These are phyloP conservation scores for Fragaria vesca DNA, from an alignment of 306 rosid genomes.

Conservation along the genomic window DNA sequence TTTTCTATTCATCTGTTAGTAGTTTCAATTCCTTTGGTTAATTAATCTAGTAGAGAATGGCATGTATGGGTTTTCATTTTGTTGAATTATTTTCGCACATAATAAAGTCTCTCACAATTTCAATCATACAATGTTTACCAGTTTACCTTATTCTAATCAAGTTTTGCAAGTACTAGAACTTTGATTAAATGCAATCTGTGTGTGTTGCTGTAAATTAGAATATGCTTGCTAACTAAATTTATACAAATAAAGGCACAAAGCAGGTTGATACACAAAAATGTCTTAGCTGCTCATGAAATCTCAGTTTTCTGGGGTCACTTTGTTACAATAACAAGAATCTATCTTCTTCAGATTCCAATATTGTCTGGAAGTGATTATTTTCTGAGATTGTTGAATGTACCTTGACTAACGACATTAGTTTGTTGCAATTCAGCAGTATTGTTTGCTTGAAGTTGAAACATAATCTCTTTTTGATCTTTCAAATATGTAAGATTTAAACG, in stretches of 20 bases:
- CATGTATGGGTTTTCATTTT: neutral
- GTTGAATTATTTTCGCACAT: neutral
- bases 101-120: neutral
- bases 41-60: neutral
- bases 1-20: conserved; percentile 9
- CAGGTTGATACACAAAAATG: neutral
- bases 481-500: conserved; percentile 13
- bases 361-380: conserved; percentile 14
- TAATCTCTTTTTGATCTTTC: conserved; percentile 15
- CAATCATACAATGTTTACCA: neutral
- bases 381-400: neutral
- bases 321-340: neutral
- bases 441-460: conserved; percentile 21
- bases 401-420: neutral
- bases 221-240: neutral
- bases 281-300: neutral
- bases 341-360: neutral
- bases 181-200: neutral
- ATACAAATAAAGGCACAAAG: neutral
- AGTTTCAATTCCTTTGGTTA: neutral
- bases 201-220: neutral
- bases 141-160: neutral
- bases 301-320: neutral
- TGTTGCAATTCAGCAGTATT: neutral
- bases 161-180: neutral